Evolutionary conservation across 306 rosid species (phyloP), one percentile per base, ranked within the genome.

Genomic region (Medicago arabica): DNA sequence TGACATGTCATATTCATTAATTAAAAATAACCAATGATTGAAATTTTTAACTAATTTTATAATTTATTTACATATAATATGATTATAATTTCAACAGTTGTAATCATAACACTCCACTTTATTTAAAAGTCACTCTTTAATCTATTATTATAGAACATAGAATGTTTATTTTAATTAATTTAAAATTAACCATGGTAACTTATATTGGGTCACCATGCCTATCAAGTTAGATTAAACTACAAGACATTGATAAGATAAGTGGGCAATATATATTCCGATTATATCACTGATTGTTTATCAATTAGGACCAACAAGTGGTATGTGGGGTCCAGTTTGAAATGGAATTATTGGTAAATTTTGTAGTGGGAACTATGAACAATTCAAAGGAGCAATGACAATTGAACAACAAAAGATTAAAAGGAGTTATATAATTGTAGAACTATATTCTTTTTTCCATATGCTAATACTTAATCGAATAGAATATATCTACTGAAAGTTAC

Each of bases 311-410:
- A 17, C 51, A 57, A 65, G 77, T 78, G 86, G 77, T 69, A 46
- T 41, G 83, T 69, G 75, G 88, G 87, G 84, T 50, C 80, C 81
- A 61, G 3, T 7, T 60, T 67, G 16, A 43, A 51, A 62, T 41
- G 5, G 75, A 65, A 78, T 81, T 78, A 81, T 81, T 74, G 81
- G 74, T 53, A 17, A 58, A 58, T 38, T 2, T 19, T 0, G 28
- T 39, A n/a, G 23, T 66, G 39, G 55, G 65, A 66, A 70, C 44
- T 64, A 12, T 50, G 69, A 66, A 78, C 34, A 38, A 12, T 69
- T 71, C 77, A 75, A 75, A 76, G 47, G 2, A 9, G 8, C 41
- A 51, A 68, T 74, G 76, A 61, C 67, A n/a, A 65, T 21, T 54
- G 41, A 59, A 36, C 18, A 62, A 50, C 40, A 7, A 65, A 44